phyloP scores from a whole-genome alignment of 768 basidiomycete species.

The Leucosporidium scottii region DNA sequence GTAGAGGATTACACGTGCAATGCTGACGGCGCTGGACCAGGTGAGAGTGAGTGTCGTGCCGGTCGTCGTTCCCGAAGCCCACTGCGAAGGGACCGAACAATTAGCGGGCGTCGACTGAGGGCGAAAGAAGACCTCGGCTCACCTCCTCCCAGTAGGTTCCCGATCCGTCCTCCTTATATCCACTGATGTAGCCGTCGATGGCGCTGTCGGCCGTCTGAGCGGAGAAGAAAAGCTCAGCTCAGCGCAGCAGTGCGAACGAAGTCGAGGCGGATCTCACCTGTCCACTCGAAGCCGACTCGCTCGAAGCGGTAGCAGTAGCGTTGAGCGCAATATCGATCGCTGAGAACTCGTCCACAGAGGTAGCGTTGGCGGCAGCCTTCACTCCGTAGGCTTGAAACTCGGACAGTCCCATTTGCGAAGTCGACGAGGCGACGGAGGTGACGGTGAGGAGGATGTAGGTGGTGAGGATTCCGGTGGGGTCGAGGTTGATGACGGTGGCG shows the following conservation, averaged over 20 bases:
- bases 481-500: constrained; percentile 18
- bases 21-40: not conserved
- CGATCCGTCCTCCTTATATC: constrained; percentile 15
- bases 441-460: constrained; percentile 22
- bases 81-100: constrained; percentile 7
- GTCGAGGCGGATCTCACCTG: not conserved
- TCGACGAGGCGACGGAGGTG: constrained; percentile 9
- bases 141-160: not conserved
- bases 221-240: not conserved
- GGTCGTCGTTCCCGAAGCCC: constrained; percentile 11
- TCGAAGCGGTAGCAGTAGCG: constrained; percentile 17
- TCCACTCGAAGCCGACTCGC: not conserved
- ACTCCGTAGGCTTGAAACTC: constrained; percentile 14
- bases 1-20: constrained; percentile 21
- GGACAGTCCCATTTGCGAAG: constrained; percentile 4
- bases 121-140: not conserved
- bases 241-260: not conserved
- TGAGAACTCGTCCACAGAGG: not conserved
- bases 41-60: constrained; percentile 16
- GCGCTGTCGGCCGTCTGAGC: constrained; percentile 10
- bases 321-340: constrained; percentile 1
- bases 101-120: too few relatives aligned
- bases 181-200: constrained; percentile 25
- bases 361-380: not conserved
- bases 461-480: constrained; percentile 13